Conservation (phyloP, 768 basidiomycete species). For the Collybiopsis luxurians region DNA sequence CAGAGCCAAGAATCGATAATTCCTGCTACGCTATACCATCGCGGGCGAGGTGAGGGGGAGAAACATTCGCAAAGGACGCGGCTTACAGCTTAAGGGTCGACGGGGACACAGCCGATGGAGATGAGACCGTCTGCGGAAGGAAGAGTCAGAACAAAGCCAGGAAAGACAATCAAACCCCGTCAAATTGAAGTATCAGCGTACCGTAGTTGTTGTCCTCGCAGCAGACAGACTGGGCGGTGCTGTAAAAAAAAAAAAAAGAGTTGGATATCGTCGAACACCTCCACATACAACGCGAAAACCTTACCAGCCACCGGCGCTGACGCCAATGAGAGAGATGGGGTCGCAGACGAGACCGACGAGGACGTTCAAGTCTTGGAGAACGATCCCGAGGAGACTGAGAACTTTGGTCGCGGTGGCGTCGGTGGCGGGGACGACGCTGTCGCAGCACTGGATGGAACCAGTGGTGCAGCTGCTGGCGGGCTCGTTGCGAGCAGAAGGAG, state of each 20-base stretch:
- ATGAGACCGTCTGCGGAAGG: conserved; percentile 1
- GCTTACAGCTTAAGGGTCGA: conserved; percentile 1
- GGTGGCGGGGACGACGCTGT: background rate
- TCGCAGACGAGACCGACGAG: conserved; percentile 7
- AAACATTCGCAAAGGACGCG: no score
- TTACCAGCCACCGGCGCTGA: background rate
- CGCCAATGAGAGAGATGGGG: conserved; percentile 10
- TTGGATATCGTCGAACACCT: background rate
- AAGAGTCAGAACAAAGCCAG: background rate
- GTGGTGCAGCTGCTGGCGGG: conserved; percentile 4
- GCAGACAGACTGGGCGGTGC: conserved; percentile 6
- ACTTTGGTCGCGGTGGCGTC: conserved; percentile 9
- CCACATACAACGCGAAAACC: background rate
- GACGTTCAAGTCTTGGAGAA: conserved; percentile 43
- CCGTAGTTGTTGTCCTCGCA: conserved; percentile 1
- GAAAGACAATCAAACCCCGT: background rate
- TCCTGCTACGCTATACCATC: no score
- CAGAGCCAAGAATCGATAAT: no score
- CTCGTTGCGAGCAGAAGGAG: conserved; percentile 4
- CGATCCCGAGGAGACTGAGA: conserved; percentile 25
- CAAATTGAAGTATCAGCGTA: background rate
- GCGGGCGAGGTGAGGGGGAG: no score
- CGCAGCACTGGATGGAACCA: conserved; percentile 5
- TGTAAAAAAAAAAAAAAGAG: background rate
- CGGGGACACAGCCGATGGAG: conserved; percentile 7